Percentiles rank a stretch among this genome's conserved stretches.
These are phyloP conservation scores for Globisporangium iwayamae DNA, from an alignment of 352 stramenopile genomes.

Conservation along the genomic window DNA sequence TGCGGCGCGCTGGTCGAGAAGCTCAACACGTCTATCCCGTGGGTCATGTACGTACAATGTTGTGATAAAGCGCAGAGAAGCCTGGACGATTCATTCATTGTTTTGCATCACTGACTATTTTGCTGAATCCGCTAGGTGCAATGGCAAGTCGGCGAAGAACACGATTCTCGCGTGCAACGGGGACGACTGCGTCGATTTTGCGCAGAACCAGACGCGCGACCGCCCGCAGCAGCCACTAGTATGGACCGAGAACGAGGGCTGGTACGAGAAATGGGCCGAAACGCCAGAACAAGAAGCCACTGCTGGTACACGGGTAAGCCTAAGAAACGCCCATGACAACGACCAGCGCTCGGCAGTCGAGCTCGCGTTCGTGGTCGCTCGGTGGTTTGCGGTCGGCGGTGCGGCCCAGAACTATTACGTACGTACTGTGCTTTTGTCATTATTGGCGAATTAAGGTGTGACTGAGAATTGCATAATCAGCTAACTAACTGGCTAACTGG, in stretches of 20 bases:
- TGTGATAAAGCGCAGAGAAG: too few species aligned
- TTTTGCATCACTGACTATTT: too few species aligned
- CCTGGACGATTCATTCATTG: too few species aligned
- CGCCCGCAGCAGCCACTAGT: constrained; percentile 47
- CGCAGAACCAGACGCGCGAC: constrained; percentile 33
- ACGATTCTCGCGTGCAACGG: constrained; percentile 66
- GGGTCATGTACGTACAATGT: constrained; percentile 57
- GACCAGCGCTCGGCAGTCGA: constrained; percentile 48
- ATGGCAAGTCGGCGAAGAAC: constrained; percentile 57
- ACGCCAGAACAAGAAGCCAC: constrained; percentile 18
- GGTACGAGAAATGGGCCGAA: constrained; percentile 65
- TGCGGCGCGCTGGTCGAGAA: constrained; percentile 45
- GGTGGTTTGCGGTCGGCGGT: constrained; percentile 66
- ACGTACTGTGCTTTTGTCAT: constrained; percentile 13
- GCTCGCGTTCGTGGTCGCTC: constrained; percentile 54
- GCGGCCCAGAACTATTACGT: constrained; percentile 74
- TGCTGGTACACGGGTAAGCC: background rate
- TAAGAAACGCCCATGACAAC: constrained; percentile 21
- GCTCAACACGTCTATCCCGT: constrained; percentile 61
- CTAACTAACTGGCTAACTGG: background rate
- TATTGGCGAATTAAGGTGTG: background rate
- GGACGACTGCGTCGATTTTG: constrained; percentile 68
- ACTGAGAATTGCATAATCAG: background rate
- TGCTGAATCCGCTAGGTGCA: constrained; percentile 31
- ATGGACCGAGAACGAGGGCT: constrained; percentile 78